Evolutionary conservation across 495 filamentous ascomycete genomes (phyloP).

Genomic region (Penicillium flavigenum): DNA sequence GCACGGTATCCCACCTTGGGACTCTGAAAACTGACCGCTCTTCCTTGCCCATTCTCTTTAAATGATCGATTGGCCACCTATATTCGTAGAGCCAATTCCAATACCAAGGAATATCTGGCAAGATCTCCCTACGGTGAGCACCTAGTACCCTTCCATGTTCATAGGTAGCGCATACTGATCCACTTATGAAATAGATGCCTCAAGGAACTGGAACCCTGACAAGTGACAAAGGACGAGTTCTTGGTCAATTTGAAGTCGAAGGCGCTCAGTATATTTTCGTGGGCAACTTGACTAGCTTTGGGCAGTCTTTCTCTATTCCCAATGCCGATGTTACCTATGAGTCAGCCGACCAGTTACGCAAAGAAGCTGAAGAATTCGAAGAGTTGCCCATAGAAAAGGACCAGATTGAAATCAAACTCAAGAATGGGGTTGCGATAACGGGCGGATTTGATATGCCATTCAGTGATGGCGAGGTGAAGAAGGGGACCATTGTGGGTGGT

Average conservation of each 20-base stretch:
- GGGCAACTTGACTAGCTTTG: constrained; percentile 6
- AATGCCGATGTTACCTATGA: constrained; percentile 11
- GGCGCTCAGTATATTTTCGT: constrained; percentile 14
- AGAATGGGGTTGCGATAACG: constrained; percentile 11
- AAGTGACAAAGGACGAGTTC: constrained; percentile 14
- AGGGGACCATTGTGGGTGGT: constrained; percentile 3
- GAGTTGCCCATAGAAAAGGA: constrained; percentile 10
- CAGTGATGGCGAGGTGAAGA: constrained; percentile 10
- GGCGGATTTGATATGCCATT: constrained; percentile 16
- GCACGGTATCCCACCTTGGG: constrained; percentile 1
- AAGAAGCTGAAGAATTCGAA: constrained; percentile 8
- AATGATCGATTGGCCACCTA: background rate
- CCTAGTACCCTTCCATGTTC: background rate
- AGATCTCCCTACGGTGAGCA: background rate
- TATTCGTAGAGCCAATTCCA: background rate
- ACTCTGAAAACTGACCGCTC: constrained; percentile 9
- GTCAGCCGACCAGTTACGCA: constrained; percentile 8
- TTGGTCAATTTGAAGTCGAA: constrained; percentile 16
- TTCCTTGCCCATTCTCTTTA: constrained; percentile 3
- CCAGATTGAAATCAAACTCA: constrained; percentile 7
- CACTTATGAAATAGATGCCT: constrained; percentile 8
- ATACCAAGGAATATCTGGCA: background rate
- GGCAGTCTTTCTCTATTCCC: constrained; percentile 9
- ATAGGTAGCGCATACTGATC: background rate
- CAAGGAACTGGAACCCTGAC: constrained; percentile 13